Percentiles rank a stretch among this genome's conserved stretches.
phyloP scores from a whole-genome alignment of 352 stramenopile species.

The Stramenopiles sp. region DNA sequence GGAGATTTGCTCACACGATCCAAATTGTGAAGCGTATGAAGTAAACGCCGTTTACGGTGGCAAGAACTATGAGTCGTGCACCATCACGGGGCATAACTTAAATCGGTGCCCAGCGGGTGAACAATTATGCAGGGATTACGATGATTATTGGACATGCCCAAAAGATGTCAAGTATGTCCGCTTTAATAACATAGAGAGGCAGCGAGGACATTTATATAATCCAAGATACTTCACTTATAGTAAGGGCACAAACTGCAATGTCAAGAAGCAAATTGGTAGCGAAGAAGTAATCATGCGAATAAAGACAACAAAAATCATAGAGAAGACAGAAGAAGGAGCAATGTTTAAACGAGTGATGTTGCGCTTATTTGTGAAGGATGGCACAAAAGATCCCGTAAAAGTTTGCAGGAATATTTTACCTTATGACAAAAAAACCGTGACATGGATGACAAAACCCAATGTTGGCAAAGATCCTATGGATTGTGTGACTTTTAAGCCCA shows the following conservation, averaged over 20 bases:
- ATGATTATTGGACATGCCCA: not conserved
- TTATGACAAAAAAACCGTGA: not conserved
- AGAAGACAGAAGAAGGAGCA: conserved; percentile 1
- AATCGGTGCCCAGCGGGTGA: not conserved
- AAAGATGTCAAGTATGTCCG: not conserved
- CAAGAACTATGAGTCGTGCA: no score
- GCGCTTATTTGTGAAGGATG: conserved; percentile 7
- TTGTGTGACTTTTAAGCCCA: not conserved
- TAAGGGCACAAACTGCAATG: not conserved
- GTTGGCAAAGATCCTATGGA: not conserved
- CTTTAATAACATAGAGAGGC: not conserved
- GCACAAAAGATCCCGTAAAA: not conserved
- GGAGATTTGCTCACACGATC: not conserved
- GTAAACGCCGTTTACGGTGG: no score
- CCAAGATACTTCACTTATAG: not conserved
- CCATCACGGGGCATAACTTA: no score
- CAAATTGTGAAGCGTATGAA: no score
- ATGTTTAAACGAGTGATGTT: not conserved
- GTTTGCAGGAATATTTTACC: not conserved
- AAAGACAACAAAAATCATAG: not conserved
- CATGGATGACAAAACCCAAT: not conserved
- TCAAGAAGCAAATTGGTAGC: not conserved
- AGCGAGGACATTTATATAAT: not conserved
- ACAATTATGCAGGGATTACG: not conserved
- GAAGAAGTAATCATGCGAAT: not conserved